Percentiles rank a stretch among this genome's conserved stretches.
These are phyloP conservation scores for Suillus subalutaceus DNA, from an alignment of 768 basidiomycete genomes.

Conservation along the genomic window DNA sequence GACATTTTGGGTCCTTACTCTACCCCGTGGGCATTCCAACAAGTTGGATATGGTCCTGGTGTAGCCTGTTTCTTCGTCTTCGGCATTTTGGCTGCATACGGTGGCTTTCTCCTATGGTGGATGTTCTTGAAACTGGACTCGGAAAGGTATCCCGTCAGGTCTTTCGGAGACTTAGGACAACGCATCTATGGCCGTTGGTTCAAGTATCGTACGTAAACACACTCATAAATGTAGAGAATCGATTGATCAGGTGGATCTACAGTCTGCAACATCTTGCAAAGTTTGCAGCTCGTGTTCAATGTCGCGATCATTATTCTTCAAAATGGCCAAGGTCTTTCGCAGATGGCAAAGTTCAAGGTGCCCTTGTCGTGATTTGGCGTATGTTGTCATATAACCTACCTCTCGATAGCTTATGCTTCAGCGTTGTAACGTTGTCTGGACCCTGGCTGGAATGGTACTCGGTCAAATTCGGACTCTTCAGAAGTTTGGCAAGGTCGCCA, in stretches of 20 bases:
- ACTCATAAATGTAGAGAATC: neutral
- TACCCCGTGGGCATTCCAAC: constrained; percentile 58
- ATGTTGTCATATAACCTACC: neutral
- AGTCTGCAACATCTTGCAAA: constrained; percentile 53
- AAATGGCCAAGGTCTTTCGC: constrained; percentile 56
- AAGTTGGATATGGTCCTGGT: constrained; percentile 67
- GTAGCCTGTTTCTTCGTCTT: constrained; percentile 28
- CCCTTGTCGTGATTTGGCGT: constrained; percentile 6
- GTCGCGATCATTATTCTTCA: constrained; percentile 39
- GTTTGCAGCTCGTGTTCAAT: constrained; percentile 57
- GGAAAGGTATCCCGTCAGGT: constrained; percentile 46
- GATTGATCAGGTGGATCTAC: neutral
- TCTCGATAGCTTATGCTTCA: constrained; percentile 52
- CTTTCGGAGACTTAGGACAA: constrained; percentile 59
- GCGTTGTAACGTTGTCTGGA: constrained; percentile 62
- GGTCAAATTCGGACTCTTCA: constrained; percentile 62
- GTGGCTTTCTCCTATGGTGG: constrained; percentile 57
- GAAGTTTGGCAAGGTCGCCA: constrained; percentile 55
- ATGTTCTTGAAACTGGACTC: constrained; percentile 62
- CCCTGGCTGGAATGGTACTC: constrained; percentile 48
- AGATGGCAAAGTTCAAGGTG: constrained; percentile 50
- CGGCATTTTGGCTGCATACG: constrained; percentile 51
- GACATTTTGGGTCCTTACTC: constrained; percentile 68
- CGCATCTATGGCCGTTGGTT: constrained; percentile 55
- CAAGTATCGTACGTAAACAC: constrained; percentile 36